A percentile compares a stretch with the other conserved stretches of the same genome.
Conservation (phyloP, 2,329 filamentous ascomycete genomes). For the Ascochyta koolunga region DNA sequence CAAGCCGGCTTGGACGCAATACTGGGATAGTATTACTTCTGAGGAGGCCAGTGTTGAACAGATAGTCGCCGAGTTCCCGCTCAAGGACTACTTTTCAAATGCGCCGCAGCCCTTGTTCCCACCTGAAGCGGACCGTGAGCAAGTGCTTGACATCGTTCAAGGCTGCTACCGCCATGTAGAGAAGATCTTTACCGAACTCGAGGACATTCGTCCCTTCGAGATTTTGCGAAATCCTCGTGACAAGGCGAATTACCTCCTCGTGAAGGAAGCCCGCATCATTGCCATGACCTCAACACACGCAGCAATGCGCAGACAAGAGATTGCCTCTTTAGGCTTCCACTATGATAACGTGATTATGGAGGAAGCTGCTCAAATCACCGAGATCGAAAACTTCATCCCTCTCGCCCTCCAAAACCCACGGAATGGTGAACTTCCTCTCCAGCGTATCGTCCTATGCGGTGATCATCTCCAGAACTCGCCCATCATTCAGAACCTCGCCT, state of each 20-base stretch:
- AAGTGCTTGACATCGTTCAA: constrained; percentile 74
- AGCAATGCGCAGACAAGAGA: constrained; percentile 90
- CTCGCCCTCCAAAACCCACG: constrained; percentile 86
- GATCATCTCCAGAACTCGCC: constrained; percentile 98
- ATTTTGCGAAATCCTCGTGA: constrained; percentile 87
- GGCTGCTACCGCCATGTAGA: constrained; percentile 89
- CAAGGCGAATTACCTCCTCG: constrained; percentile 93
- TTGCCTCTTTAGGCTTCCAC: constrained; percentile 88
- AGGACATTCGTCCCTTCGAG: constrained; percentile 94
- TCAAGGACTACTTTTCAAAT: constrained; percentile 84
- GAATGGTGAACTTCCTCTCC: constrained; percentile 74
- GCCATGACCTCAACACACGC: constrained; percentile 99
- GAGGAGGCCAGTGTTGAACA: constrained; percentile 64
- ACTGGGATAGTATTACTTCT: constrained; percentile 68
- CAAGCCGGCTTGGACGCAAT: constrained; percentile 85
- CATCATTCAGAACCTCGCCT: constrained; percentile 91
- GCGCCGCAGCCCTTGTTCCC: constrained; percentile 87
- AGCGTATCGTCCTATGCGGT: constrained; percentile 89
- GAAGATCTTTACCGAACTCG: constrained; percentile 89
- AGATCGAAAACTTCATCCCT: constrained; percentile 96
- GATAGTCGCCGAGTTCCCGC: constrained; percentile 80
- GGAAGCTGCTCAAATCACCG: constrained; percentile 96
- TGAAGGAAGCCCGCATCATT: constrained; percentile 94
- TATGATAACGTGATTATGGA: constrained; percentile 99
- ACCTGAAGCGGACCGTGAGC: constrained; percentile 65